Evolutionary conservation across 2,329 filamentous ascomycete species (phyloP), one percentile per base, ranked within the genome.

Genomic region (Colletotrichum orbiculare): DNA sequence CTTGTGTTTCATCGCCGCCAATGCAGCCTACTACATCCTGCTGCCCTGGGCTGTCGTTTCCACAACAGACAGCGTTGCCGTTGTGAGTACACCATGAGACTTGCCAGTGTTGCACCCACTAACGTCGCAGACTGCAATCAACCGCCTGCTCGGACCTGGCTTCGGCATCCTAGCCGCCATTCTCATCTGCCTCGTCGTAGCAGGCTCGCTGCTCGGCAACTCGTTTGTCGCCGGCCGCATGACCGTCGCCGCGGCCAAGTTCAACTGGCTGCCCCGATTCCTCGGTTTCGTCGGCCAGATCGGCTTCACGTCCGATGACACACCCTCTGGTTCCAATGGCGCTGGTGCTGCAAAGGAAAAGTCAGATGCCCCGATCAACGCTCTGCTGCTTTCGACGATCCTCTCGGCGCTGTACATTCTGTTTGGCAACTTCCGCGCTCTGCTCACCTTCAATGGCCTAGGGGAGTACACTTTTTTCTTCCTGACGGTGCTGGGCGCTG

Each of bases 391-490:
- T 0, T 82, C 83, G 0, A 78, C 81, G 0, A 15, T 81, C 0
- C 76, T 87, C 0, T 84, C 85, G 0, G 72, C 85, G 0, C 60
- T 88, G 2, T 90, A 89, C 72, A 87, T 90, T 38, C 70, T 87
- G 1, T 77, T 88, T 0, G 88, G 87, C 15, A 86, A 81, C 72
- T 89, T 90, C 76, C 82, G 87, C 39, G 83, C 85, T 0, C 81
- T 90, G 0, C 70, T 90, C 10, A 89, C 86, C 0, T 88, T 88
- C 68, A 87, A 87, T 55, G 85, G 85, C 0, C 75, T 87, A 4
- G 85, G 84, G 12, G 85, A 87, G 69, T 89, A 87, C 71, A 83
- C 87, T 0, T 90, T 89, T 74, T 89, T 89, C 76, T 87, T 89
- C 70, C 78, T 89, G 37, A 87, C 87, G 0, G 87, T 89, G 0